phyloP scores from a whole-genome alignment of 306 rosid species.

The Ammopiptanthus mongolicus region DNA sequence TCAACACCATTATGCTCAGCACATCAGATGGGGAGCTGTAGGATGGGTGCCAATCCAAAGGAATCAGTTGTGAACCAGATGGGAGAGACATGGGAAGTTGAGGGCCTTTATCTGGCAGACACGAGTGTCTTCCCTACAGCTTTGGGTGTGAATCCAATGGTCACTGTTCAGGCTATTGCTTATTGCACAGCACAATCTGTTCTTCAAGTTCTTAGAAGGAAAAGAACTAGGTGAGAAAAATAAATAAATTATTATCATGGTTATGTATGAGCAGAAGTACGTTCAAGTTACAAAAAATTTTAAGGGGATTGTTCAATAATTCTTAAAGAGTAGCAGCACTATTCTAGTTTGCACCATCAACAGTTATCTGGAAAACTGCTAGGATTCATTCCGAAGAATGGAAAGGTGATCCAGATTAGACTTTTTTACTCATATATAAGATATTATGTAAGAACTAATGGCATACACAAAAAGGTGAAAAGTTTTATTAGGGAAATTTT shows the following conservation, averaged over 20 bases:
- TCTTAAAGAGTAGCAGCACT: background rate
- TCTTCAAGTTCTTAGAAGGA: constrained; percentile 55
- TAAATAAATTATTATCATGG: background rate
- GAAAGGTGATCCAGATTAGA: background rate
- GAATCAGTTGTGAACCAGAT: constrained; percentile 61
- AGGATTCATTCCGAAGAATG: background rate
- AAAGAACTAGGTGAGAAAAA: constrained; percentile 7
- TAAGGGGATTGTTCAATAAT: background rate
- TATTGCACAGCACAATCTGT: constrained; percentile 74
- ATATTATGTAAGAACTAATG: background rate
- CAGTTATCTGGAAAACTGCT: background rate
- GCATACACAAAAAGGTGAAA: background rate
- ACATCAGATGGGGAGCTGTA: constrained; percentile 83
- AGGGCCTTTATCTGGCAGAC: constrained; percentile 64
- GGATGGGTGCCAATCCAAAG: constrained; percentile 56
- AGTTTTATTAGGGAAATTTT: background rate
- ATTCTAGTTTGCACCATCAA: background rate
- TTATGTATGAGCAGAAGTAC: background rate
- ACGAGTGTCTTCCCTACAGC: constrained; percentile 83
- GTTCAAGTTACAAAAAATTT: background rate
- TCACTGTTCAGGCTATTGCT: constrained; percentile 75
- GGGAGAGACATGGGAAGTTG: constrained; percentile 85
- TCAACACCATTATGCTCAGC: constrained; percentile 63
- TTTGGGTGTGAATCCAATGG: constrained; percentile 83
- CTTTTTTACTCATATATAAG: background rate